Evolutionary conservation across 2,329 filamentous ascomycete genomes (phyloP).

Genomic region (Elsinoe ampelina): DNA sequence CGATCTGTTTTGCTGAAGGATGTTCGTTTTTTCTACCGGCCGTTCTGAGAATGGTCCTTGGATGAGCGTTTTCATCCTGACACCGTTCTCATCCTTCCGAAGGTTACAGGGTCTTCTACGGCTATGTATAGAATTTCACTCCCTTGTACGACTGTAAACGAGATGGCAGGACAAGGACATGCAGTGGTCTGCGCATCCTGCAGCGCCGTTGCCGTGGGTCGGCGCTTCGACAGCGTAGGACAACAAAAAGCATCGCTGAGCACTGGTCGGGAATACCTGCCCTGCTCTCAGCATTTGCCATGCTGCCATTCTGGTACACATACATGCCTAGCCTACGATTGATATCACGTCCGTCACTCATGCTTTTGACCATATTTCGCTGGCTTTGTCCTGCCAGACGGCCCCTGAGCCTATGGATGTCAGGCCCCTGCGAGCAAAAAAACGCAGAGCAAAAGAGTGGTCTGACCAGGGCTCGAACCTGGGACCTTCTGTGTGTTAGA

Average conservation of each 20-base stretch:
- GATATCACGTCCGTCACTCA: no score
- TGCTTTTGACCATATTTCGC: no score
- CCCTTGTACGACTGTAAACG: background rate
- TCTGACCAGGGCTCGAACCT: background rate
- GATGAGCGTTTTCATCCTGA: background rate
- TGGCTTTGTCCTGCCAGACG: no score
- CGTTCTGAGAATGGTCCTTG: background rate
- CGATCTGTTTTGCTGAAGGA: background rate
- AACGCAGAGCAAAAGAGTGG: background rate
- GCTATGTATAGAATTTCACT: background rate
- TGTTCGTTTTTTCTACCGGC: background rate
- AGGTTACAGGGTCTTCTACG: background rate
- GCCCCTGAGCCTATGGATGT: no score
- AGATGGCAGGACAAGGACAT: background rate
- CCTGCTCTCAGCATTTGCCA: no score
- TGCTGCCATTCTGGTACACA: no score
- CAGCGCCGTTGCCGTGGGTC: no score
- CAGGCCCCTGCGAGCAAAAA: background rate
- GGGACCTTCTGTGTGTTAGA: constrained; percentile 8
- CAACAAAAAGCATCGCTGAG: background rate
- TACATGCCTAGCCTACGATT: no score
- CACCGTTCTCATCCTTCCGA: background rate
- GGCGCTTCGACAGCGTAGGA: background rate
- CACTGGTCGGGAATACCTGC: no score
- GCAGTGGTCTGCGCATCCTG: background rate